These are phyloP conservation scores for Amaranthus cruentus DNA, from an alignment of 148 eudicot species.

Conservation along the genomic window DNA sequence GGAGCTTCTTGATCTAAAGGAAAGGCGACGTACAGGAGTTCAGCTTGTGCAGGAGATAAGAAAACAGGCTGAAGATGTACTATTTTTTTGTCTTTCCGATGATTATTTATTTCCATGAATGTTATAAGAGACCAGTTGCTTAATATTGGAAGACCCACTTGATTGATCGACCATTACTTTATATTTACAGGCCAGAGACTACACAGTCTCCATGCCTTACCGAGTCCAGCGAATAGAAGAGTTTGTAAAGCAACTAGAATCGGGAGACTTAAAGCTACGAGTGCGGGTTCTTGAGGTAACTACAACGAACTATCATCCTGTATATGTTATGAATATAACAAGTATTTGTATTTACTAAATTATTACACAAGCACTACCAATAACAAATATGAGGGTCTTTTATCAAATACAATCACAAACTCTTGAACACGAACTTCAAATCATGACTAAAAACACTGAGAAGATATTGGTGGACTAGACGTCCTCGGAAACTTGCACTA, in stretches of 20 bases:
- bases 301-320: neutral
- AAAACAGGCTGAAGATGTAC: slow-evolving; percentile 95
- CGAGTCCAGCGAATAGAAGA: slow-evolving; percentile 91
- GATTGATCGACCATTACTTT: slow-evolving; percentile 1
- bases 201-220: slow-evolving; percentile 88
- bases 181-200: slow-evolving; percentile 66
- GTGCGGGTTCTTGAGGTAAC: slow-evolving; percentile 96
- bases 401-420: too few species aligned
- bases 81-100: slow-evolving; percentile 14
- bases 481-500: too few species aligned
- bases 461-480: too few species aligned
- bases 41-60: slow-evolving; percentile 83
- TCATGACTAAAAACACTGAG: too few species aligned
- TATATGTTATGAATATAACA: neutral
- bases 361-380: too few species aligned
- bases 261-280: slow-evolving; percentile 89
- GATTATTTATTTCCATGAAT: neutral
- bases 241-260: slow-evolving; percentile 76
- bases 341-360: too few species aligned
- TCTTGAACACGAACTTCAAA: too few species aligned
- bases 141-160: neutral
- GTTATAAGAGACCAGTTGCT: neutral
- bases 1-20: slow-evolving; percentile 93
- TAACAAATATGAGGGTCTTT: too few species aligned
- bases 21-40: slow-evolving; percentile 53